Evolutionary conservation across 176 grass and related monocot genomes (phyloP).

Genomic region (Triticum timopheevii): DNA sequence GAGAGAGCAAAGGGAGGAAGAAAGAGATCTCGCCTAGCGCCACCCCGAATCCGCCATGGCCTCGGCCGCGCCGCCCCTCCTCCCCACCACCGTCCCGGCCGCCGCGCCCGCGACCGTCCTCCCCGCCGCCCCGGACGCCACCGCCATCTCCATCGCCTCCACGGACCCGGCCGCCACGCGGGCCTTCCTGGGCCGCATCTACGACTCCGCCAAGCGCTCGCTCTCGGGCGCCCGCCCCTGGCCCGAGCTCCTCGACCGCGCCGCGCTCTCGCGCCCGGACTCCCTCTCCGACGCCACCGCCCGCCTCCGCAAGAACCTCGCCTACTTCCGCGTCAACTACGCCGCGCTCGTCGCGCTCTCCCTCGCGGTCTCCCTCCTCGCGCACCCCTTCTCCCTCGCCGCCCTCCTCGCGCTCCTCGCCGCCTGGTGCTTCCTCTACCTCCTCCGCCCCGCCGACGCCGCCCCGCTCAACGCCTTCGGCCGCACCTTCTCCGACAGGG

Average conservation of each 20-base stretch:
- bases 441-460: constrained; percentile 9
- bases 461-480: constrained; percentile 1
- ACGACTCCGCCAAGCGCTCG: constrained; percentile 10
- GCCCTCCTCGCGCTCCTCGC: constrained; percentile 17
- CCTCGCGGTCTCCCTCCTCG: background rate
- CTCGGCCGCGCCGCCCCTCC: background rate
- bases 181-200: constrained; percentile 7
- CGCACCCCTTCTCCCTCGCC: constrained; percentile 19
- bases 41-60: background rate
- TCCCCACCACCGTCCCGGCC: constrained; percentile 14
- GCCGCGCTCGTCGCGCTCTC: constrained; percentile 39
- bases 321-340: constrained; percentile 98
- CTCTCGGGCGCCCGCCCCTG: constrained; percentile 22
- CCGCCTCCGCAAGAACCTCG: constrained; percentile 45
- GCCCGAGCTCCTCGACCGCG: constrained; percentile 19
- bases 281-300: constrained; percentile 20
- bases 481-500: constrained; percentile 21
- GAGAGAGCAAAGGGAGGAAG: background rate
- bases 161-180: constrained; percentile 10
- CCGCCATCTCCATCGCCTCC: background rate
- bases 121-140: background rate
- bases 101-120: background rate
- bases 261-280: constrained; percentile 17
- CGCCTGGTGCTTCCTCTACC: constrained; percentile 22
- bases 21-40: background rate